Evolutionary conservation across 305 asterid species (phyloP).

Genomic region (Andrographis paniculata): DNA sequence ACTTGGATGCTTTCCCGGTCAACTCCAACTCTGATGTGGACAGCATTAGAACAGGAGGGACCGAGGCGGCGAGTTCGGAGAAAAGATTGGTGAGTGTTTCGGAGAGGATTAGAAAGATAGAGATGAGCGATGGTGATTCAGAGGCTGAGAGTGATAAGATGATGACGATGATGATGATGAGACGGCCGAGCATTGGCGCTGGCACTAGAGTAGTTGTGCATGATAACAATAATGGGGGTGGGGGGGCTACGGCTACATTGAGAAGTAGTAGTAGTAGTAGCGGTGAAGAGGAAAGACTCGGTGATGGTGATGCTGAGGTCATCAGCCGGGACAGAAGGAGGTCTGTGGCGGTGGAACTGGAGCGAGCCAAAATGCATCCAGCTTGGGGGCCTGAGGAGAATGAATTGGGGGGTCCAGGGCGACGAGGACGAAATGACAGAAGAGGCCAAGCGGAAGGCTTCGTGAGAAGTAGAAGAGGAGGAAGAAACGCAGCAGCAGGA

Average conservation of each 20-base stretch:
- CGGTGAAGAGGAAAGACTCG: no score
- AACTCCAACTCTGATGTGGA: conserved; percentile 50
- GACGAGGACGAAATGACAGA: conserved; percentile 27
- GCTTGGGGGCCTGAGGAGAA: conserved; percentile 18
- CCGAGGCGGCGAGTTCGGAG: conserved; percentile 28
- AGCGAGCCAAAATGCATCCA: no score
- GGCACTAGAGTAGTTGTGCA: conserved; percentile 30
- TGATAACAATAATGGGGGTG: conserved; percentile 17
- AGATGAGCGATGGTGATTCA: conserved; percentile 36
- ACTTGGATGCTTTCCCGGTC: conserved; percentile 40
- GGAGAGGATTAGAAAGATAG: conserved; percentile 33
- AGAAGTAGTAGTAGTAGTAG: no score
- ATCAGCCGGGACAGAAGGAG: no score
- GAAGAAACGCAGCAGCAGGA: conserved; percentile 25
- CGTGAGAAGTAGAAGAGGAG: conserved; percentile 33
- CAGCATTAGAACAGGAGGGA: conserved; percentile 24
- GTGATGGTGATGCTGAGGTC: no score
- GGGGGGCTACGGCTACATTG: no score
- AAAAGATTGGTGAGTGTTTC: conserved; percentile 30
- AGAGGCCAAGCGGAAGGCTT: conserved; percentile 23
- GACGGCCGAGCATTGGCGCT: conserved; percentile 39
- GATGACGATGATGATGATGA: no score
- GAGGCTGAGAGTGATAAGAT: conserved; percentile 49
- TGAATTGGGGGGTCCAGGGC: conserved; percentile 26
- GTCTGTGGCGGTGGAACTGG: no score